Percentiles rank a stretch among this genome's conserved stretches.
Evolutionary conservation across 148 eudicot genomes (phyloP).

Genomic region (Nepenthes mirabilis): DNA sequence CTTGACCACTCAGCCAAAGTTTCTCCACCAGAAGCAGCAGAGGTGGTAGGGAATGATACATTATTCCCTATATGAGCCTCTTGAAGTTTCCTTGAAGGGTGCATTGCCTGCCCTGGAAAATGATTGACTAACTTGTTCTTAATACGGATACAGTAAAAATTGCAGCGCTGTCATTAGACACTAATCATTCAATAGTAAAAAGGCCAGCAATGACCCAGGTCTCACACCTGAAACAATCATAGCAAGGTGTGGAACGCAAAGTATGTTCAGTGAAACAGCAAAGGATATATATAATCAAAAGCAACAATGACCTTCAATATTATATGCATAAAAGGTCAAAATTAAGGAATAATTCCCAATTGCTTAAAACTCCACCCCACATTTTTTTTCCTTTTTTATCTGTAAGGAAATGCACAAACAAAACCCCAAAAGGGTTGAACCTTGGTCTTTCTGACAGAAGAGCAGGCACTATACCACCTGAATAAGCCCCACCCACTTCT

Average conservation of each 20-base stretch:
- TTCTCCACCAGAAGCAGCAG: slow-evolving; percentile 8
- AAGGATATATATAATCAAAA: not conserved
- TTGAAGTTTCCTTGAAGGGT: slow-evolving; percentile 10
- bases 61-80: slow-evolving; percentile 15
- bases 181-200: not conserved
- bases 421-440: too few relatives aligned
- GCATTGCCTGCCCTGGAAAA: slow-evolving; percentile 3
- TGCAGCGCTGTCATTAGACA: not conserved
- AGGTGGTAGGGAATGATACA: slow-evolving; percentile 6
- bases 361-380: not conserved
- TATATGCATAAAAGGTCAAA: too few relatives aligned
- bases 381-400: not conserved
- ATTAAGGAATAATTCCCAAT: not conserved
- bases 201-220: not conserved
- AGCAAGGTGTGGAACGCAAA: slow-evolving; percentile 1
- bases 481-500: too few relatives aligned
- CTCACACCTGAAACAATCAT: not conserved
- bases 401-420: too few relatives aligned
- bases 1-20: slow-evolving; percentile 16
- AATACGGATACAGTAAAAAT: too few relatives aligned
- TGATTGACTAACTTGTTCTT: not conserved
- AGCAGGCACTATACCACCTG: too few relatives aligned
- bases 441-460: too few relatives aligned
- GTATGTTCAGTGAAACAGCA: not conserved
- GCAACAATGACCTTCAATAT: too few relatives aligned